These are phyloP conservation scores for Gaertneriomyces sp. DNA, from an alignment of 192 early-diverging fungal species.

Conservation along the genomic window DNA sequence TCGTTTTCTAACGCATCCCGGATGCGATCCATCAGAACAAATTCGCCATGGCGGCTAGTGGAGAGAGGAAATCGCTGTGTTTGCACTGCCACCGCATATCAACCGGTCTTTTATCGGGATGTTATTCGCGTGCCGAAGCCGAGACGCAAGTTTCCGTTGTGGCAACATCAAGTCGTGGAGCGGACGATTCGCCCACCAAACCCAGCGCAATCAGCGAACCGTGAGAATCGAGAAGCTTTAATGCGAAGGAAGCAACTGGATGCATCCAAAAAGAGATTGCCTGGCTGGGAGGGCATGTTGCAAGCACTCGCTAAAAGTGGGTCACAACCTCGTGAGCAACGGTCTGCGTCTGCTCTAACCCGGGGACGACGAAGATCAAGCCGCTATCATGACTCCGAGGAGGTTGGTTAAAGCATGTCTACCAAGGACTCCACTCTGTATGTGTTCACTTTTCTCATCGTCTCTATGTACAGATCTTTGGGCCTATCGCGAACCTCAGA, in stretches of 20 bases:
- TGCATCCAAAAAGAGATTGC: slow-evolving; percentile 1
- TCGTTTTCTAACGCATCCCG: no score
- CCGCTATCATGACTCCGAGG: slow-evolving; percentile 4
- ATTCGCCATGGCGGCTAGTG: no score
- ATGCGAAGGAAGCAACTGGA: not conserved
- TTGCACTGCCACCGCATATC: slow-evolving; percentile 14
- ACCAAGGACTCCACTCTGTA: no score
- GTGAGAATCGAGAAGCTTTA: not conserved
- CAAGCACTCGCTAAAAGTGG: not conserved
- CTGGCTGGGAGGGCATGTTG: slow-evolving; percentile 17
- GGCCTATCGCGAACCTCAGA: no score
- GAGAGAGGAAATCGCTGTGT: slow-evolving; percentile 3
- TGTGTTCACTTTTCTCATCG: no score
- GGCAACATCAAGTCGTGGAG: slow-evolving; percentile 12
- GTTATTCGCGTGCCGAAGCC: slow-evolving; percentile 9
- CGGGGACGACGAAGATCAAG: not conserved
- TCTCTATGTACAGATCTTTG: no score
- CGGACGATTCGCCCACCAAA: slow-evolving; percentile 12
- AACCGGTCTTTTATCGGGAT: slow-evolving; percentile 28
- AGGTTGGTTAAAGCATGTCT: slow-evolving; percentile 4
- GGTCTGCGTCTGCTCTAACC: no score
- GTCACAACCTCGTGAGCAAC: not conserved
- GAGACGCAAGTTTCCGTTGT: slow-evolving; percentile 18
- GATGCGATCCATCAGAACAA: no score
- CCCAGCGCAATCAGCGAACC: not conserved